phyloP scores from a whole-genome alignment of 1,284 basidiomycete species.

The Meripilus lineatus region DNA sequence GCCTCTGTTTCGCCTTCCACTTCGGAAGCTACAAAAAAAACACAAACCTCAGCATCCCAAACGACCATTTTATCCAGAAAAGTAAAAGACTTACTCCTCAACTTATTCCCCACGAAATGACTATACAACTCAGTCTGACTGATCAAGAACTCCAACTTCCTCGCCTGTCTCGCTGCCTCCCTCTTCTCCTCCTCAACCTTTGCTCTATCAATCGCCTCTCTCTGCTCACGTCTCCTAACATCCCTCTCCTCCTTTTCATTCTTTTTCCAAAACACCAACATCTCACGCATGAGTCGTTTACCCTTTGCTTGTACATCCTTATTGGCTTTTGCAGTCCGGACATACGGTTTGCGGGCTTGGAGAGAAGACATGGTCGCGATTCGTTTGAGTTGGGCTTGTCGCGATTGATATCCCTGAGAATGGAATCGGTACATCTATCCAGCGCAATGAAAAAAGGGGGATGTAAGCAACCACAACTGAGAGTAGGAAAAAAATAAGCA shows the following conservation, averaged over 20 bases:
- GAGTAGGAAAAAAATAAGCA: conserved; percentile 9
- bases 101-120: conserved; percentile 98
- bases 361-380: conserved; percentile 74
- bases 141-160: conserved; percentile 98
- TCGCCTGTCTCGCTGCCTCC: conserved; percentile 91
- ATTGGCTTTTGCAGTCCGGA: conserved; percentile 75
- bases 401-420: conserved; percentile 57
- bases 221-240: conserved; percentile 90
- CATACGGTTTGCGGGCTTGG: conserved; percentile 78
- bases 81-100: conserved; percentile 72
- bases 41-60: conserved; percentile 16
- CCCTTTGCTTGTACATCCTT: conserved; percentile 90
- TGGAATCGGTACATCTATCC: conserved; percentile 78
- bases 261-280: conserved; percentile 97
- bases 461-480: no score
- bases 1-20: conserved; percentile 71
- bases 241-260: conserved; percentile 97
- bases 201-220: conserved; percentile 85
- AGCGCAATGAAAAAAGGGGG: conserved; percentile 2
- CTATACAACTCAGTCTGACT: conserved; percentile 99
- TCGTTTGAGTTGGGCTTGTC: conserved; percentile 67
- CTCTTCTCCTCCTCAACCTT: conserved; percentile 96
- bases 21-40: conserved; percentile 64
- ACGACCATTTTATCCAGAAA: conserved; percentile 1
- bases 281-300: conserved; percentile 87